Conservation (phyloP, 805 yeast species). For the Middelhovenomyces tepae region DNA sequence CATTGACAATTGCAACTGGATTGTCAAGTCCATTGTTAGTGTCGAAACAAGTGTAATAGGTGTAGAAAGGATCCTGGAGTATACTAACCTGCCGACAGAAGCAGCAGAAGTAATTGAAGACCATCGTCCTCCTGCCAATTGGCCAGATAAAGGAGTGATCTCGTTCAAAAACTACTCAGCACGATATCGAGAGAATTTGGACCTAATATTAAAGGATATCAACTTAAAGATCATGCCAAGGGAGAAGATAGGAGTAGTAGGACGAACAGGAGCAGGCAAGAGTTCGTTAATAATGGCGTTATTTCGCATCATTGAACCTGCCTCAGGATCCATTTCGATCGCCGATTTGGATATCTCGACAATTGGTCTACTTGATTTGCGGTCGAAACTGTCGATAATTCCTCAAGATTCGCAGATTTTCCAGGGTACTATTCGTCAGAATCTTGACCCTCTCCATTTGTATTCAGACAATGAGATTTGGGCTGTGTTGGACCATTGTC, state of each 20-base stretch:
- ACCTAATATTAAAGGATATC: conserved; percentile 57
- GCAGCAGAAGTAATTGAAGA: conserved; percentile 58
- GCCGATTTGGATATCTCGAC: conserved; percentile 47
- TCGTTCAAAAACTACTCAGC: conserved; percentile 62
- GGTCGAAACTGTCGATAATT: conserved; percentile 51
- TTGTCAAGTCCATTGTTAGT: conserved; percentile 87
- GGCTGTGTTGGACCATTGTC: conserved; percentile 47
- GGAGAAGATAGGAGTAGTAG: conserved; percentile 76
- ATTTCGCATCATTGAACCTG: conserved; percentile 48
- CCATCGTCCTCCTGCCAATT: conserved; percentile 52
- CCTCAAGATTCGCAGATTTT: conserved; percentile 66
- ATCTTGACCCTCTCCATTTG: conserved; percentile 53
- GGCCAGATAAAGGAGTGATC: conserved; percentile 67
- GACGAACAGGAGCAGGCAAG: conserved; percentile 86
- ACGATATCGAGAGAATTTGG: conserved; percentile 58
- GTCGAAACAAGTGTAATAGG: conserved; percentile 89
- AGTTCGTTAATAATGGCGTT: conserved; percentile 72
- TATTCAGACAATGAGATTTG: conserved; percentile 45
- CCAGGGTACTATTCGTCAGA: conserved; percentile 52
- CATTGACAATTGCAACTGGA: conserved; percentile 81
- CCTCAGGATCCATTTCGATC: conserved; percentile 41
- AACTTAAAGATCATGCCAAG: conserved; percentile 62
- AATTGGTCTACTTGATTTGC: conserved; percentile 46
- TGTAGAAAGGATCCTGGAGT: conserved; percentile 46
- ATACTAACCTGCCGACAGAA: conserved; percentile 38